phyloP scores from a whole-genome alignment of 2,329 filamentous ascomycete species.

The Neophaeococcomyces aloes region DNA sequence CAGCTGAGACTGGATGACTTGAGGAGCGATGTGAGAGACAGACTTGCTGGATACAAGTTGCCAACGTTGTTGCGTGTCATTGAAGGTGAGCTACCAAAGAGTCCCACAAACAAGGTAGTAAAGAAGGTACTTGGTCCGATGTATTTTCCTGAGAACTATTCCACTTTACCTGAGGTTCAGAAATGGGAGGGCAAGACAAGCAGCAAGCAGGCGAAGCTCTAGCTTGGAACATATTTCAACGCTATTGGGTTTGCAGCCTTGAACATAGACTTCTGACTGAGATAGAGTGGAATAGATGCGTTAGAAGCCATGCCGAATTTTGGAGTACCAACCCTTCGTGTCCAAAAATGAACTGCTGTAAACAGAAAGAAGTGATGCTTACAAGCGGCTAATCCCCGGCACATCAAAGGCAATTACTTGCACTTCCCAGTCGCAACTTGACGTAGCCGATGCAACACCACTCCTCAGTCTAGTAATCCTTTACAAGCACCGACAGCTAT shows the following conservation, averaged over 20 bases:
- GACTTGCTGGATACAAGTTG: constrained; percentile 40
- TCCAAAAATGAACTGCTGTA: no score
- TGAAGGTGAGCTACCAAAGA: constrained; percentile 39
- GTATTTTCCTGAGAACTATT: constrained; percentile 29
- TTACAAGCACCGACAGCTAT: neutral
- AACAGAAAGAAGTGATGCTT: no score
- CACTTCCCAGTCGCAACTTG: no score
- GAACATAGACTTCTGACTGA: neutral
- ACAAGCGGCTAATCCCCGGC: no score
- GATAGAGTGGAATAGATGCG: neutral
- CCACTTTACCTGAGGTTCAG: constrained; percentile 23
- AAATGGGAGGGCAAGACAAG: constrained; percentile 21
- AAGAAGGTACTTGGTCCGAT: constrained; percentile 37
- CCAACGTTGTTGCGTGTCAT: constrained; percentile 38
- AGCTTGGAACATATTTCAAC: neutral
- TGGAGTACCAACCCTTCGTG: no score
- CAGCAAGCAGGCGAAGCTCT: constrained; percentile 13
- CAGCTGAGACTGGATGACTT: constrained; percentile 32
- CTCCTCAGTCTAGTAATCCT: no score
- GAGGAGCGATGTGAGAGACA: constrained; percentile 34
- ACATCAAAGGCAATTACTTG: no score
- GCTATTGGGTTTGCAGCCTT: neutral
- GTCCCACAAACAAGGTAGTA: constrained; percentile 40
- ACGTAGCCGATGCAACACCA: no score
- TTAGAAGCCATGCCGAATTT: no score